These are phyloP conservation scores for cucumber (Cucumis sativus) DNA, from an alignment of 306 rosid genomes.

Conservation along the genomic window DNA sequence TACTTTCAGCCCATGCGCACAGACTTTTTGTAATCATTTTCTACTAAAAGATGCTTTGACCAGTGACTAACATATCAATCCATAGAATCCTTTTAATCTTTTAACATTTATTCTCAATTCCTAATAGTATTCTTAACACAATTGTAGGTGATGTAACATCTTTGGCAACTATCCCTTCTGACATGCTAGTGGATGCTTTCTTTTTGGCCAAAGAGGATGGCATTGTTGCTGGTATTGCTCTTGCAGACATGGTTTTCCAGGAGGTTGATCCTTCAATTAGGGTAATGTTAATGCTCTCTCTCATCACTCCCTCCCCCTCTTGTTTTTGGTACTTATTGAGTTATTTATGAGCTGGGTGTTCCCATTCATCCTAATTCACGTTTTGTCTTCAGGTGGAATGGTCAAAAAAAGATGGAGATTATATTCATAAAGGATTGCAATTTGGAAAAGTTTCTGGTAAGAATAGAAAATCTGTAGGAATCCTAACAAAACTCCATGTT, in stretches of 20 bases:
- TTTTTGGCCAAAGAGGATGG: constrained; percentile 93
- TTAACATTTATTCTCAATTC: neutral
- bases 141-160: constrained; percentile 76
- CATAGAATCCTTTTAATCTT: neutral
- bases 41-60: neutral
- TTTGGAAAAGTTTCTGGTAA: constrained; percentile 83
- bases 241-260: constrained; percentile 64
- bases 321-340: neutral
- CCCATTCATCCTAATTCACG: constrained; percentile 2
- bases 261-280: constrained; percentile 80
- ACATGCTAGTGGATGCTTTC: constrained; percentile 77
- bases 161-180: constrained; percentile 64
- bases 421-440: constrained; percentile 54
- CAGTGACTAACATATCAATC: neutral
- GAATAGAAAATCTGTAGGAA: constrained; percentile 5
- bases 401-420: constrained; percentile 74
- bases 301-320: constrained; percentile 2
- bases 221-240: constrained; percentile 63
- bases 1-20: neutral
- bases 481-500: neutral
- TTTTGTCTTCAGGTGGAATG: constrained; percentile 63
- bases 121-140: neutral
- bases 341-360: neutral
- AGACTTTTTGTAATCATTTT: neutral
- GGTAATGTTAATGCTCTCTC: constrained; percentile 25